Evolutionary conservation across 257 asterid genomes (phyloP), one percentile per base, ranked within the genome.

Genomic region (Leptodermis oblonga): DNA sequence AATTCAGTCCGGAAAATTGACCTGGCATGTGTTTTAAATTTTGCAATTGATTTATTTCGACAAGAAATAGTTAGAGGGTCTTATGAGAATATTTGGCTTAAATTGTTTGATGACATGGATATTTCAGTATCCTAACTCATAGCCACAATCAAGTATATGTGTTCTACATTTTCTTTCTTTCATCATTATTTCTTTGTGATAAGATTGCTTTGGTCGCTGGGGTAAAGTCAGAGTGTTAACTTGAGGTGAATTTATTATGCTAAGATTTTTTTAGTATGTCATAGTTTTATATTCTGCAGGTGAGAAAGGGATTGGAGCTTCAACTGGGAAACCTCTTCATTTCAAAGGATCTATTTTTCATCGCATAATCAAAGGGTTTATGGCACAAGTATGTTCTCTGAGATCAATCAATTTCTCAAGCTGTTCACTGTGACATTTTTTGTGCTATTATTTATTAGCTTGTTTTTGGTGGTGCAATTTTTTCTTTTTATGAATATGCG

Each of bases 291-390:
- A 30, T 55, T 68, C 74, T 81, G 76, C 74, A 91, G 98, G 99
- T 75, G 98, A 91, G 86, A 91, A 89, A 74, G 97, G 97, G 66
- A 76, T 82, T 70, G 99, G 99, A 78, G 68, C 52, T 67, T 78
- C 89, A 56, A 85, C 99, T 1, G 90, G 96, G 70, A 94, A 91
- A 82, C 93, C 96, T 80, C 85, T 91, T 70, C 96, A 94, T 84
- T 94, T 85, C 89, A 94, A 91, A 82, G 96, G 98, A 72, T 74
- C 90, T 64, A 71, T 83, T 43, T 91, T 94, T 77, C 99, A 94
- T 70, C 97, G 97, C 79, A 87, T 94, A 70, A 89, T 94, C 58
- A 89, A 83, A 79, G 99, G 96, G 71, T 94, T 94, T 82, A 94
- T 94, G 99, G 96, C 93, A 26, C 97, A 91, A 79, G 99, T 94